These are phyloP conservation scores for Cercophora samala DNA, from an alignment of 495 filamentous ascomycete genomes.

Conservation along the genomic window DNA sequence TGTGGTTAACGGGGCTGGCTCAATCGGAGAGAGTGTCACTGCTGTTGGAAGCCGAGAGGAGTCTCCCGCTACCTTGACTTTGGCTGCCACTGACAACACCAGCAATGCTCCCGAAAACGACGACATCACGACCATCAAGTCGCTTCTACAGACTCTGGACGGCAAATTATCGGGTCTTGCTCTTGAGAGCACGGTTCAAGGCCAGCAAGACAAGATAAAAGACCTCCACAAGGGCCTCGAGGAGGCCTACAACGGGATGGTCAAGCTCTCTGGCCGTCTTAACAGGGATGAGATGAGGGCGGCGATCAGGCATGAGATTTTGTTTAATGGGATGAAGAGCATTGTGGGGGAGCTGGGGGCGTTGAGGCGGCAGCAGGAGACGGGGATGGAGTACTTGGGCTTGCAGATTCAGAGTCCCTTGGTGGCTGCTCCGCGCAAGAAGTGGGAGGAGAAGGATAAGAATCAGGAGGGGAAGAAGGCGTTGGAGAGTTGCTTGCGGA, in stretches of 20 bases:
- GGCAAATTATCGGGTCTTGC: background rate
- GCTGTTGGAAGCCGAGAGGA: background rate
- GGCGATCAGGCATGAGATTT: slow-evolving; percentile 19
- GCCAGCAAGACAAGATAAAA: background rate
- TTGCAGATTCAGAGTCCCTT: background rate
- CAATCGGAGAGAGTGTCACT: too few species aligned
- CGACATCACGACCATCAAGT: slow-evolving; percentile 18
- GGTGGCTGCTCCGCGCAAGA: background rate
- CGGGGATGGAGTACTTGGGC: background rate
- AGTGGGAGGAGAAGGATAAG: background rate
- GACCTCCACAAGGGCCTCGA: background rate
- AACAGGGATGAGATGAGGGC: slow-evolving; percentile 18
- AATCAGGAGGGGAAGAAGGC: slow-evolving; percentile 18
- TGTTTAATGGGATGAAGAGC: slow-evolving; percentile 26
- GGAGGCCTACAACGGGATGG: slow-evolving; percentile 11
- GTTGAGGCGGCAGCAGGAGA: background rate
- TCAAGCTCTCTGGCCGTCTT: slow-evolving; percentile 12
- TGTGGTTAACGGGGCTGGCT: background rate
- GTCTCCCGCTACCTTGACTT: too few species aligned
- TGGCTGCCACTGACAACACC: too few species aligned
- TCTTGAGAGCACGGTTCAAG: background rate
- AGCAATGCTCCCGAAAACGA: background rate
- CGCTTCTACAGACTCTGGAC: slow-evolving; percentile 18
- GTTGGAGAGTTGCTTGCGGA: slow-evolving; percentile 22
- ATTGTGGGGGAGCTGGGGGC: slow-evolving; percentile 16